A percentile compares a stretch with the other conserved stretches of the same genome.
Evolutionary conservation across 2,329 filamentous ascomycete genomes (phyloP).

Genomic region (Aspergillus terreus): DNA sequence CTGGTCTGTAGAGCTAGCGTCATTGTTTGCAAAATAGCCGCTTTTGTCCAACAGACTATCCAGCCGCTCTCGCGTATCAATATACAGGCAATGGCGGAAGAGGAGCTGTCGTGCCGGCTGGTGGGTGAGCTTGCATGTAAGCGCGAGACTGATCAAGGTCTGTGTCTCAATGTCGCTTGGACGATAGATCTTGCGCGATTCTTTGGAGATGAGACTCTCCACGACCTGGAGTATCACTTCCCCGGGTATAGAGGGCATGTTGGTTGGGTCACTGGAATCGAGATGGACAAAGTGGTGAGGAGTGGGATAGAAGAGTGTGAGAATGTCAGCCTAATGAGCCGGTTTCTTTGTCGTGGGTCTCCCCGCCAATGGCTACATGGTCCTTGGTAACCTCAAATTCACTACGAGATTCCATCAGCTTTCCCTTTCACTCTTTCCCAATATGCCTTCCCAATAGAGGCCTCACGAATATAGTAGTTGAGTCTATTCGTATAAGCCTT

Average conservation of each 20-base stretch:
- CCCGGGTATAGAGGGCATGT: background rate
- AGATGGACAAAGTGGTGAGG: too few species aligned
- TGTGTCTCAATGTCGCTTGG: slow-evolving; percentile 8
- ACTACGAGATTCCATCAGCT: too few species aligned
- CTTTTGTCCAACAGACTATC: background rate
- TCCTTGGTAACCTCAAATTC: too few species aligned
- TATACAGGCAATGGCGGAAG: slow-evolving; percentile 11
- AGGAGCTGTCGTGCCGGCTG: slow-evolving; percentile 10
- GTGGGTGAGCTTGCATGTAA: slow-evolving; percentile 11
- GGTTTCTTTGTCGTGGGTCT: too few species aligned
- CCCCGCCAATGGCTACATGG: too few species aligned
- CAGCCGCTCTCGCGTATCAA: slow-evolving; percentile 1
- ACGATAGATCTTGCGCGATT: slow-evolving; percentile 4
- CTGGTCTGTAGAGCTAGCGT: background rate
- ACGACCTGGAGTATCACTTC: slow-evolving; percentile 15
- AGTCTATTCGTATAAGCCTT: too few species aligned
- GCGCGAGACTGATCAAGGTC: slow-evolving; percentile 10
- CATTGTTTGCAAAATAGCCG: background rate
- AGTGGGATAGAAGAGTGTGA: too few species aligned
- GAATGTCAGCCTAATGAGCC: too few species aligned
- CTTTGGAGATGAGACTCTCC: slow-evolving; percentile 8
- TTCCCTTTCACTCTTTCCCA: too few species aligned
- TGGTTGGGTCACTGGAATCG: background rate
- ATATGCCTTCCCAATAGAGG: too few species aligned
- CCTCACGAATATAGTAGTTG: too few species aligned